Evolutionary conservation across 495 filamentous ascomycete genomes (phyloP), one percentile per base, ranked within the genome.

Genomic region (Annulohypoxylon bovei): DNA sequence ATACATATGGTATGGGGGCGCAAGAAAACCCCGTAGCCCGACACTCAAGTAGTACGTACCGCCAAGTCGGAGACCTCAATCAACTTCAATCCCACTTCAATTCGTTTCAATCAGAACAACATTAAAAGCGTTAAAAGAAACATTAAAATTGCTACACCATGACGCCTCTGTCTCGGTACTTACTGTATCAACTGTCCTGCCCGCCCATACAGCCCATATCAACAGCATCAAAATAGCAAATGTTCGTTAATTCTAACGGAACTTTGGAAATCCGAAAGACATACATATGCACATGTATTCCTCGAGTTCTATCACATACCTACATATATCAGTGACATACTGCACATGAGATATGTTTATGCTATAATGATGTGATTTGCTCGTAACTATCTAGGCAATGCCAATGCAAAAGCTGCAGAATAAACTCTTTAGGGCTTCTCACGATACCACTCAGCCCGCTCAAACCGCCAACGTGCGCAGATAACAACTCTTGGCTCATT

Each of bases 61-160:
- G 11, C 6, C 33, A n/a, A 22, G 25, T 67, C 30, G 56, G 65
- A 67, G 65, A 27, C 65, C 65, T 67, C 57, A 67, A 55, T 62
- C 59, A 22, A 30, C 16, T 42, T 42, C 39, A 18, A 42, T 42
- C 20, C 20, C n/a, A 14, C n/a, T 40, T 40, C 37, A n/a, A 40
- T 40, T 40, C 14, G 39, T 42, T 42, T 42, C 39, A 42, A 50
- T 50, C 46, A 50, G 8, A n/a, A 50, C 14, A 25, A 18, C n/a
- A 14, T 4, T 18, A 44, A 44, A 44, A 54, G 32, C 25, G 6
- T 14, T 8, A 32, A 25, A 16, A 30, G 18, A 28, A 58, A 9
- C 18, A 25, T 27, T 14, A 3, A 49, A 27, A 25, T 6, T 49
- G 57, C 42, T 5, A 62, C 59, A 32, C 20, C 25, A 62, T 62